These are phyloP conservation scores for Diaporthe ilicicola DNA, from an alignment of 2,329 filamentous ascomycete genomes.

Conservation along the genomic window DNA sequence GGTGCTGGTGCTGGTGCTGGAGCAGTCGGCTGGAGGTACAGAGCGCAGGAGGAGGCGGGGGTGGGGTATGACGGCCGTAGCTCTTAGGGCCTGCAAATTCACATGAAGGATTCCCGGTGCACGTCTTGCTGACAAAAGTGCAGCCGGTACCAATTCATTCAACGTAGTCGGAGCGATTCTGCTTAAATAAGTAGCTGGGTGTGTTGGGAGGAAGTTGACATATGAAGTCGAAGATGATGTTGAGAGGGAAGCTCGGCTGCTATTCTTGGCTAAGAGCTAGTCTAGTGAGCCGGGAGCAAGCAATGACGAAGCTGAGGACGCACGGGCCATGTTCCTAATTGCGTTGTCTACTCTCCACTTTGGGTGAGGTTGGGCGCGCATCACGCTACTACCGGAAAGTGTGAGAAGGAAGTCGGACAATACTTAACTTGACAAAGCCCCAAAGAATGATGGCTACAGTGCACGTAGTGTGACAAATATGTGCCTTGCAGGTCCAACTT, in stretches of 20 bases:
- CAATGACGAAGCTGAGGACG: slow-evolving; percentile 20
- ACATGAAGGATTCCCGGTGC: not conserved
- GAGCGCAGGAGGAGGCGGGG: slow-evolving; percentile 28
- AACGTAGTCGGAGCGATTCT: not conserved
- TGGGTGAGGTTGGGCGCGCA: not conserved
- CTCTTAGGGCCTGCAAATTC: not conserved
- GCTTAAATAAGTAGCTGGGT: not conserved
- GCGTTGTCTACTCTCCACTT: not conserved
- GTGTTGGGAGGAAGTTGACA: not conserved
- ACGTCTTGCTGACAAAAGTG: not conserved
- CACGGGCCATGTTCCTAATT: not conserved
- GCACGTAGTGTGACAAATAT: not conserved
- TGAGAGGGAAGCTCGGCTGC: slow-evolving; percentile 12
- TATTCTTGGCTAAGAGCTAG: slow-evolving; percentile 16
- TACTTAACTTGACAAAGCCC: not conserved
- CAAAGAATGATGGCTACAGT: not conserved
- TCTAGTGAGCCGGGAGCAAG: slow-evolving; percentile 8
- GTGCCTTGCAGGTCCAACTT: not conserved
- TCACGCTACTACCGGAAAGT: not conserved
- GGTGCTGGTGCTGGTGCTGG: not conserved
- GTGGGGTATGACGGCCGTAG: slow-evolving; percentile 14
- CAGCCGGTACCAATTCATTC: not conserved
- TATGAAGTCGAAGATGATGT: slow-evolving; percentile 15
- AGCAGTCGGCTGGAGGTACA: slow-evolving; percentile 18
- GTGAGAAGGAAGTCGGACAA: not conserved